Evolutionary conservation across 208 protist species (phyloP).

Genomic region (Tritrichomonas foetus): DNA sequence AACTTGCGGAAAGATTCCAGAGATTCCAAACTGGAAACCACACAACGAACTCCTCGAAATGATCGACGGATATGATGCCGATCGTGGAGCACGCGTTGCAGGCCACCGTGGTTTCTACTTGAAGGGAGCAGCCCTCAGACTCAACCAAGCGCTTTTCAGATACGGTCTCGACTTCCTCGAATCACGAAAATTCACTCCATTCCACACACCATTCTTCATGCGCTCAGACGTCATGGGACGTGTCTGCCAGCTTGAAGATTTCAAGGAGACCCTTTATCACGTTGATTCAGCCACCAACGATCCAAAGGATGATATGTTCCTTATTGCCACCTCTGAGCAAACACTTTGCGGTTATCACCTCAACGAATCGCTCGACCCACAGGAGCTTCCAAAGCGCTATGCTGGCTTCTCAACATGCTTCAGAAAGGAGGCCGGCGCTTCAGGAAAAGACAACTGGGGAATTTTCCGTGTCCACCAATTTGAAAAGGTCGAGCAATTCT

Average conservation of each 20-base stretch:
- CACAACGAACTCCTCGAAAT: slow-evolving; percentile 56
- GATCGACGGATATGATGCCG: slow-evolving; percentile 47
- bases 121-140: slow-evolving; percentile 82
- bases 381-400: slow-evolving; percentile 70
- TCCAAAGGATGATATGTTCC: slow-evolving; percentile 83
- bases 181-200: slow-evolving; percentile 55
- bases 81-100: slow-evolving; percentile 68
- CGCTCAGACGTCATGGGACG: slow-evolving; percentile 89
- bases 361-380: slow-evolving; percentile 77
- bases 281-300: slow-evolving; percentile 75
- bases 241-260: slow-evolving; percentile 90
- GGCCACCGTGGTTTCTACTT: slow-evolving; percentile 94
- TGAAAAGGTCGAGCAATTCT: slow-evolving; percentile 77
- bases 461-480: slow-evolving; percentile 84
- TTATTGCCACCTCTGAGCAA: slow-evolving; percentile 99
- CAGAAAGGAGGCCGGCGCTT: slow-evolving; percentile 84
- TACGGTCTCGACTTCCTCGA: slow-evolving; percentile 90
- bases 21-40: slow-evolving; percentile 47
- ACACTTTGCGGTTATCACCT: slow-evolving; percentile 91
- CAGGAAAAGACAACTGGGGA: slow-evolving; percentile 72
- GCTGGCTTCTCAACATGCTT: slow-evolving; percentile 96
- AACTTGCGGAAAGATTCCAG: slow-evolving; percentile 53
- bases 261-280: slow-evolving; percentile 99
- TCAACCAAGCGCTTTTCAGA: slow-evolving; percentile 86
- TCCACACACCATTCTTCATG: slow-evolving; percentile 99